Percentiles rank a stretch among this genome's conserved stretches.
phyloP scores from a whole-genome alignment of 306 rosid species.

The Amphicarpaea edgeworthii region DNA sequence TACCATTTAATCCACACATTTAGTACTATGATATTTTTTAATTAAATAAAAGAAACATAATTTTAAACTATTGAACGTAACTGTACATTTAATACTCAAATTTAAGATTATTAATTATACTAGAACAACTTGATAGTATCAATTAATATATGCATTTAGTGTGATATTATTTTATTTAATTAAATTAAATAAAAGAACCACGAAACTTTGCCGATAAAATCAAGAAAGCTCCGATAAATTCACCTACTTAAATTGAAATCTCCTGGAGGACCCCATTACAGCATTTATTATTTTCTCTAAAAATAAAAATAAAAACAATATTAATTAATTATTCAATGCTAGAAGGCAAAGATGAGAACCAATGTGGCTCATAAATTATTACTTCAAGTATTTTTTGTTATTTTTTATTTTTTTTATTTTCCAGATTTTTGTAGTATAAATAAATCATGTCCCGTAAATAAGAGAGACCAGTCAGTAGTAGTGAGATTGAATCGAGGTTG shows the following conservation, averaged over 20 bases:
- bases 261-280: constrained; percentile 38
- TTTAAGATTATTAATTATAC: no score
- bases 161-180: no score
- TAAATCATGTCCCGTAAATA: background rate
- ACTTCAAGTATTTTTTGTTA: no score
- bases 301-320: no score
- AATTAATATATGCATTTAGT: no score
- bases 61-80: no score
- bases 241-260: constrained; percentile 44
- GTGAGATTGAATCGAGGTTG: constrained; percentile 67
- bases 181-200: no score
- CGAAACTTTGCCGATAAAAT: constrained; percentile 29
- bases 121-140: no score
- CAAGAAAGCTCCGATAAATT: constrained; percentile 29
- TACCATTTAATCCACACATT: no score
- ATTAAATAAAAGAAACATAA: no score
- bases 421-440: background rate
- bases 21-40: no score
- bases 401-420: background rate
- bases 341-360: constrained; percentile 1
- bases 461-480: constrained; percentile 16
- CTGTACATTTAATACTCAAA: no score
- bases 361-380: background rate
- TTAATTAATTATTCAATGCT: background rate
- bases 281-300: background rate